These are phyloP conservation scores for Penicillium roqueforti DNA, from an alignment of 495 filamentous ascomycete genomes.

Conservation along the genomic window DNA sequence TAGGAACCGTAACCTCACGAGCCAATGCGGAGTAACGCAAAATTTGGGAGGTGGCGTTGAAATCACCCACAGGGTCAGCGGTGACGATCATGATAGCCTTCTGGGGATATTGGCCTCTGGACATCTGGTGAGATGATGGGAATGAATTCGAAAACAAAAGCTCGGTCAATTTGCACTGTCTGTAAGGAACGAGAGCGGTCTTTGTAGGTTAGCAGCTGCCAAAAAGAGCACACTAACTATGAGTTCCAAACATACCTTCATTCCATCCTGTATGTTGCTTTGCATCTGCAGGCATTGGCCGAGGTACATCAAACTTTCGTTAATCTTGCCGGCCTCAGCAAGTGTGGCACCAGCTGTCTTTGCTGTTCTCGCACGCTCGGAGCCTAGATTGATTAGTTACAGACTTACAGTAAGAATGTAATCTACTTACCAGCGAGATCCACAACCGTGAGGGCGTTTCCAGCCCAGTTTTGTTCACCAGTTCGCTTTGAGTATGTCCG, in stretches of 20 bases:
- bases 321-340: constrained; percentile 95
- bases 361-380: constrained; percentile 86
- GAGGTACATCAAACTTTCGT: constrained; percentile 95
- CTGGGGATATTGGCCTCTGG: constrained; percentile 61
- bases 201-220: constrained; percentile 21
- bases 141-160: constrained; percentile 95
- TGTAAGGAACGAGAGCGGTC: constrained; percentile 81
- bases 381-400: constrained; percentile 45
- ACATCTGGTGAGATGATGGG: constrained; percentile 58
- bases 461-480: constrained; percentile 64
- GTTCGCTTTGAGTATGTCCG: constrained; percentile 49
- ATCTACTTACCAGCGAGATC: constrained; percentile 71
- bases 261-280: constrained; percentile 66
- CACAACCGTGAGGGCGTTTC: constrained; percentile 80
- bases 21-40: constrained; percentile 92
- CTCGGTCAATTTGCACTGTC: constrained; percentile 96
- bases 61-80: constrained; percentile 89
- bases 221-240: neutral
- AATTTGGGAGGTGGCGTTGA: constrained; percentile 95
- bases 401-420: neutral
- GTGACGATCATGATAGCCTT: constrained; percentile 96
- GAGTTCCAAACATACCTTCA: constrained; percentile 56
- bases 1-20: constrained; percentile 86
- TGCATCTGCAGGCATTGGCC: constrained; percentile 98
- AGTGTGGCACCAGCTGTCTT: constrained; percentile 91